These are phyloP conservation scores for Pleurotus citrinopileatus DNA, from an alignment of 768 basidiomycete genomes.

Conservation along the genomic window DNA sequence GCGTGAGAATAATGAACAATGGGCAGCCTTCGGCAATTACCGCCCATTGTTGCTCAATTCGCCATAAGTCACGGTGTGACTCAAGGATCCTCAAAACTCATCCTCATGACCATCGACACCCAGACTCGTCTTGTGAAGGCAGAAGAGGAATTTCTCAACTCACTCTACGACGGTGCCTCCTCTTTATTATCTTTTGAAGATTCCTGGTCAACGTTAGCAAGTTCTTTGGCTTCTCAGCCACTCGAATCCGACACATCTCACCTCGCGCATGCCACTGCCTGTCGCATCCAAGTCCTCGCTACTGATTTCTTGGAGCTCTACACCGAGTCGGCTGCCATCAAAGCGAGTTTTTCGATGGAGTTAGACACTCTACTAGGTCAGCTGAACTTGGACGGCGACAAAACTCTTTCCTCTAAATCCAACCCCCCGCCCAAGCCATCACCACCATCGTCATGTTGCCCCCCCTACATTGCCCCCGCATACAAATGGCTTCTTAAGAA, in stretches of 20 bases:
- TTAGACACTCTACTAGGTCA: slow-evolving; percentile 15
- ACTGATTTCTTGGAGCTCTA: slow-evolving; percentile 13
- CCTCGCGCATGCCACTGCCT: slow-evolving; percentile 14
- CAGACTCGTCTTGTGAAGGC: slow-evolving; percentile 2
- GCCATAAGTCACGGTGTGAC: background rate
- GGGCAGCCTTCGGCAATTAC: slow-evolving; percentile 3
- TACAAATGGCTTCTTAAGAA: slow-evolving; percentile 30
- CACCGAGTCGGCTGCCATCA: slow-evolving; percentile 1
- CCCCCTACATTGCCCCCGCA: slow-evolving; percentile 25
- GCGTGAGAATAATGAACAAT: slow-evolving; percentile 7
- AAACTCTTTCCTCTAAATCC: background rate
- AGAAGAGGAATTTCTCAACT: slow-evolving; percentile 13
- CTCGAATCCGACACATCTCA: slow-evolving; percentile 11
- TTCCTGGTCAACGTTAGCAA: slow-evolving; percentile 12
- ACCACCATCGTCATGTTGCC: slow-evolving; percentile 9
- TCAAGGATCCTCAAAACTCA: background rate
- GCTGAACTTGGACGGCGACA: slow-evolving; percentile 1
- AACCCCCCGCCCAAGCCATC: background rate
- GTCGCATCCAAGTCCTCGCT: slow-evolving; percentile 14
- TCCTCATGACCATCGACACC: background rate
- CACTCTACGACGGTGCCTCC: background rate
- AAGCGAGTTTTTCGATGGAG: slow-evolving; percentile 1
- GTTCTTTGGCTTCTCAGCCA: slow-evolving; percentile 7
- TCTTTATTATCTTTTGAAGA: slow-evolving; percentile 12
- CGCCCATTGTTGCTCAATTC: slow-evolving; percentile 4